phyloP scores from a whole-genome alignment of 345 rosid species.

The Eucalyptus cloeziana region DNA sequence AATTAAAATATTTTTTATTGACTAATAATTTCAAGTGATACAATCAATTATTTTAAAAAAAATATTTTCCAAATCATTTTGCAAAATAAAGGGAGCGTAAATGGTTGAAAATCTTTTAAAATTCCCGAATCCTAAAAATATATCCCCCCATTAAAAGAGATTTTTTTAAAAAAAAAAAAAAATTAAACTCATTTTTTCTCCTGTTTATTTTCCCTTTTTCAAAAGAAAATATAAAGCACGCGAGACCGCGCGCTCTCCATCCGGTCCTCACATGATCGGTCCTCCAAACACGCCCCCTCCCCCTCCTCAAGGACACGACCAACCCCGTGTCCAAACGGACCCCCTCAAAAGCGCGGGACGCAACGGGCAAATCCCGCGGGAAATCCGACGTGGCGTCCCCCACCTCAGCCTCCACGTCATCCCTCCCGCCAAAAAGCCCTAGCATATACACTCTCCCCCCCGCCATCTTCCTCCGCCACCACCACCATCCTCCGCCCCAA shows the following conservation, averaged over 20 bases:
- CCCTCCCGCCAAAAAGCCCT: conserved; percentile 23
- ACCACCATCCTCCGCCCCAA: neutral
- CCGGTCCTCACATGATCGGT: neutral
- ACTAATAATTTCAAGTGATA: neutral
- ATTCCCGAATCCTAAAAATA: neutral
- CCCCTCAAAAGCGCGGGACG: conserved; percentile 16
- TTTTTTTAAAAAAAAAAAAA: neutral
- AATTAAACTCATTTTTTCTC: neutral
- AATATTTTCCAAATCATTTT: too few species aligned
- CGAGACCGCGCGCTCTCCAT: neutral
- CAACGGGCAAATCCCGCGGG: conserved; percentile 36
- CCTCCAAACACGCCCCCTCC: neutral
- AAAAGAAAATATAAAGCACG: neutral
- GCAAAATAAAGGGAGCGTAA: too few species aligned
- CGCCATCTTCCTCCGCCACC: neutral
- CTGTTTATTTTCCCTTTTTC: neutral
- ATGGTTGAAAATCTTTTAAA: neutral
- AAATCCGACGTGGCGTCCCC: conserved; percentile 27
- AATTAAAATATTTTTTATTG: too few species aligned
- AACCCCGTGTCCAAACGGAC: neutral
- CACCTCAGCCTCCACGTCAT: neutral
- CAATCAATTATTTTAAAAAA: too few species aligned
- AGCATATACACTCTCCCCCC: neutral
- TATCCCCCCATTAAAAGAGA: neutral
- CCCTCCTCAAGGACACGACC: neutral